Evolutionary conservation across 2,329 filamentous ascomycete species (phyloP), one percentile per base, ranked within the genome.

Genomic region (Arachnopeziza araneosa): DNA sequence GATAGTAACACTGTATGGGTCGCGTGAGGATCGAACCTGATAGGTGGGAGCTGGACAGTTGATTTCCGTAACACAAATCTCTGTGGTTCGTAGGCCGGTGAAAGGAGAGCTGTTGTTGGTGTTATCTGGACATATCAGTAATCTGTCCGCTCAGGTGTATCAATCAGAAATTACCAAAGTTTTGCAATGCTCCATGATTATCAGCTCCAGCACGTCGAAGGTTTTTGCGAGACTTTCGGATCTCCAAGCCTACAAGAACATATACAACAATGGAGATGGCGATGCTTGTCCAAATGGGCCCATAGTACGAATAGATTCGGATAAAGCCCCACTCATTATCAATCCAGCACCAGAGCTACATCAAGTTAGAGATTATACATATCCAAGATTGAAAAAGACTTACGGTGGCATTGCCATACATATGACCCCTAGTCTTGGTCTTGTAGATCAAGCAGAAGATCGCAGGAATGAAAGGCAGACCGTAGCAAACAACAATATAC

Each of bases 321-420:
- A 90, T 83, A 60, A 86, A 80, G 55, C 90, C 87, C 81, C 86
- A 91, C 2, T 83, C 74, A 7, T 77, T 72, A 5, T 81, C 77
- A 21, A 95, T 80, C 90, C 90, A 95, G 72, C 90, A 95, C 91
- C 90, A 95, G 36, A 95, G 75, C 70, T 71, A 21, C 1, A 80
- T 83, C 26, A 88, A 88, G 63, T 87, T 79, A 4, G 89, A 57
- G 54, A 14, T 49, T n/a, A 19, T 19, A 36, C 14, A 48, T 48
- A 6, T 9, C 10, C 4, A 51, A 1, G 44, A 10, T 1, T 8
- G 1, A 24, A 17, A 19, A 0, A 24, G n/a, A 60, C 64, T 21
- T 65, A 70, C 69, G 14, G 63, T 75, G 5, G 70, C 69, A 19
- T 75, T 76, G 23, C 77, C 77, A 55, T 75, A 75, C 17, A 73